phyloP scores from a whole-genome alignment of 805 yeast genomes.

The Saccharomycodes ludwigii region DNA sequence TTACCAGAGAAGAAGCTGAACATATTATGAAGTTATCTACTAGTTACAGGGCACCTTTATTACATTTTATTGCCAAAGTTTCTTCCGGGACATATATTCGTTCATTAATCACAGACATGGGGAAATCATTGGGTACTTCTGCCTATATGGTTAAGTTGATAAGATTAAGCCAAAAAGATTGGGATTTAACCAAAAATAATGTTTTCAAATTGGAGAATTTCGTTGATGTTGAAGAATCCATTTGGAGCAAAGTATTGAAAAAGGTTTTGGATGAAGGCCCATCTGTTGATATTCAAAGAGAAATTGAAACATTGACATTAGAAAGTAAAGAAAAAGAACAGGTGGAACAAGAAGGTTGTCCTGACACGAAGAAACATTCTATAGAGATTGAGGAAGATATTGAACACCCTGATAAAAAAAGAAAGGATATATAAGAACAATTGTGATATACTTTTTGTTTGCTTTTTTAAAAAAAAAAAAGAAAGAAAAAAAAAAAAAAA shows the following conservation, averaged over 20 bases:
- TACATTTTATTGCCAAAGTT: slow-evolving; percentile 67
- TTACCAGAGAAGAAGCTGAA: slow-evolving; percentile 23
- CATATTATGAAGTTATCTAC: too few species aligned
- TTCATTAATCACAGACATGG: slow-evolving; percentile 79
- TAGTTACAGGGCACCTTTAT: slow-evolving; percentile 51
- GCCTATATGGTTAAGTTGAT: slow-evolving; percentile 81
- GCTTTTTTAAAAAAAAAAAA: neutral
- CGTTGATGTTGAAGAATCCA: slow-evolving; percentile 39
- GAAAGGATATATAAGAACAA: neutral
- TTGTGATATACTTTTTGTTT: neutral
- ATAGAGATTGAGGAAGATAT: too few species aligned
- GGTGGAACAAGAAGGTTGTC: neutral
- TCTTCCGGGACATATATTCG: slow-evolving; percentile 94
- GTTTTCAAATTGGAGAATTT: slow-evolving; percentile 62
- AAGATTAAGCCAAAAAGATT: slow-evolving; percentile 68
- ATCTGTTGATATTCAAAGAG: slow-evolving; percentile 26
- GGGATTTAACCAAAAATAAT: slow-evolving; percentile 59
- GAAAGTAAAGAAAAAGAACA: too few species aligned
- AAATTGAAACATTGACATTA: slow-evolving; percentile 13
- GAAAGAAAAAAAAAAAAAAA: neutral
- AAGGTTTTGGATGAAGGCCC: slow-evolving; percentile 39
- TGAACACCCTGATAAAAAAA: slow-evolving; percentile 1
- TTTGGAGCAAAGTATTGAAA: slow-evolving; percentile 60
- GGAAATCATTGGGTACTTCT: slow-evolving; percentile 64
- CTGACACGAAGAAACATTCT: neutral